Base-by-base conservation (phyloP, 2,329 filamentous ascomycete genomes). In the Lachnellula subtilissima region DNA sequence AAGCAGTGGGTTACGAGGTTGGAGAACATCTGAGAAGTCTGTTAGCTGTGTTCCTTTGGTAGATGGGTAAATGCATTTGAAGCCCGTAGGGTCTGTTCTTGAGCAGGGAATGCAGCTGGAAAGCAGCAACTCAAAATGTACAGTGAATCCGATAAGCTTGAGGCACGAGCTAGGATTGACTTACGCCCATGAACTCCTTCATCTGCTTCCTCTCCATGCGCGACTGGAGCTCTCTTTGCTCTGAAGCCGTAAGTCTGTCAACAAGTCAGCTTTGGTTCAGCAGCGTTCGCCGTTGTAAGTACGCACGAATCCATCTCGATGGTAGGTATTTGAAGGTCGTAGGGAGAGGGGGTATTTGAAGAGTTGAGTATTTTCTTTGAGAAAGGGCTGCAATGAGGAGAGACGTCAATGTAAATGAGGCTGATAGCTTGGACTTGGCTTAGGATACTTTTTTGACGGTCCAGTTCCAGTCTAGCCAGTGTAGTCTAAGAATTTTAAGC, bases 141-240 rank as follows among this genome's bases (percentile, higher is more conserved):
- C 28, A 32, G 9, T 32, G 9, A 8, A 25, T 32, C 28, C 3
- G 8, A 32, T 12, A 12, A 32, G 28, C 9, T 32, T 11, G 9
- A 32, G 9, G 28, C 12, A 11, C 11, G 28, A 32, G 28, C 28
- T 12, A 32, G 28, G 28, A 32, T 32, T 12, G 8, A 80, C 90
- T 67, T 82, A 97, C 94, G 69, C 85, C 89, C 87, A 97, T 96
- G 73, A 99, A 97, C 73, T 97, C 93, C 79, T 96, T 96, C 82
- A 99, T 90, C 78, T 99, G 94, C 77, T 94, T 95, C 78, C 89
- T 89, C 80, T 97, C 91, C 84, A 99, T 92, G 75, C 94, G 91
- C 77, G 84, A 78, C 76, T 96, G 88, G 72, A 99, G 88, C 81
- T 94, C 90, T 77, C 90, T 89, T 80, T 95, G 89, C 81, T 97